These are phyloP conservation scores for Corymbia calophylla DNA, from an alignment of 441 rosid species.

Conservation along the genomic window DNA sequence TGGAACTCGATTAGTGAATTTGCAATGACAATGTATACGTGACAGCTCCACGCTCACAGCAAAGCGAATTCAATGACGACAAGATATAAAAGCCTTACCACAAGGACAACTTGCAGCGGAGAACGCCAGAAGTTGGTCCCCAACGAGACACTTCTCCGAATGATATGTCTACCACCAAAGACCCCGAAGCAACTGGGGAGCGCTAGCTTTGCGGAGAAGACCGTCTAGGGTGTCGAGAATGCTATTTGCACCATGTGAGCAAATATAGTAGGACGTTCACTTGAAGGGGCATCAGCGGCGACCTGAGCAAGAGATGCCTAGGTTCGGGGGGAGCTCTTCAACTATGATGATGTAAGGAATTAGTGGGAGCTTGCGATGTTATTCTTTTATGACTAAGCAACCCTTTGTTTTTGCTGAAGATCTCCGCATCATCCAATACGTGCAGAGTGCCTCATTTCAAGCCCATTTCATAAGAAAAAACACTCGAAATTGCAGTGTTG, in stretches of 20 bases:
- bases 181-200: neutral
- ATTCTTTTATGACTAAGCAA: neutral
- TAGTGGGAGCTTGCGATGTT: neutral
- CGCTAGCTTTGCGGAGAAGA: neutral
- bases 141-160: neutral
- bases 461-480: neutral
- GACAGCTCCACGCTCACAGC: neutral
- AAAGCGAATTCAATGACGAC: neutral
- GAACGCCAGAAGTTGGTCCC: neutral
- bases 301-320: too few species aligned
- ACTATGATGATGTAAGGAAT: neutral
- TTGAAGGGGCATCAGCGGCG: too few species aligned
- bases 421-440: neutral
- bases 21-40: neutral
- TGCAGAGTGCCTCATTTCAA: neutral
- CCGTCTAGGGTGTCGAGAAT: too few species aligned
- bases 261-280: too few species aligned
- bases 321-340: neutral
- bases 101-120: neutral
- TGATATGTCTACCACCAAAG: neutral
- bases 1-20: neutral
- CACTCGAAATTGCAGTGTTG: neutral
- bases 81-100: neutral
- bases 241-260: too few species aligned
- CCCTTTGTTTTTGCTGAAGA: neutral